A percentile compares a stretch with the other conserved stretches of the same genome.
Evolutionary conservation across 208 protist genomes (phyloP).

Genomic region (Trypanosoma platydactyli): DNA sequence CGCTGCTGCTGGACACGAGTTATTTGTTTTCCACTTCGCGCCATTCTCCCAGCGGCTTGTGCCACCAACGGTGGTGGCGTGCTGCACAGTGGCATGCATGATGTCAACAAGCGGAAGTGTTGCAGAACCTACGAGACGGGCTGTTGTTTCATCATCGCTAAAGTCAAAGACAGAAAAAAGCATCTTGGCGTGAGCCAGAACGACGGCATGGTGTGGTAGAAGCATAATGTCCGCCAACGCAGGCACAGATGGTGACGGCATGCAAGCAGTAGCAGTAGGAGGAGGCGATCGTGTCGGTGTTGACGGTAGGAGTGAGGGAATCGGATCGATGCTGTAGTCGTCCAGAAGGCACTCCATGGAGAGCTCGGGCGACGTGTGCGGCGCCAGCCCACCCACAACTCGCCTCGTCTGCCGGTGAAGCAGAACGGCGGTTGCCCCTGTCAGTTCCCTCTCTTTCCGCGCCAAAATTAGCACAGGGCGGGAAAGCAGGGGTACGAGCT

Average conservation of each 20-base stretch:
- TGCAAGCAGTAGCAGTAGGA: neutral
- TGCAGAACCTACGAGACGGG: conserved; percentile 12
- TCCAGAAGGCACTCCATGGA: conserved; percentile 4
- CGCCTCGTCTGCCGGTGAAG: conserved; percentile 5
- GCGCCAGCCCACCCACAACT: neutral
- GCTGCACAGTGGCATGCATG: conserved; percentile 10
- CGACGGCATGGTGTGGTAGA: conserved; percentile 16
- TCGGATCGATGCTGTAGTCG: conserved; percentile 11
- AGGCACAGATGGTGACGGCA: neutral
- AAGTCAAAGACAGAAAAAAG: conserved; percentile 20
- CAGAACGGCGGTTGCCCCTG: neutral
- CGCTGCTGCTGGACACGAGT: neutral
- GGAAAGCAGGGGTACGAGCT: conserved; percentile 14
- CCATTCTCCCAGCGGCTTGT: neutral
- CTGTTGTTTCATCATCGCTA: neutral
- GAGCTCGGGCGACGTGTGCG: neutral
- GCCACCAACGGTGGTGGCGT: neutral
- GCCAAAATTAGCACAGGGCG: conserved; percentile 5
- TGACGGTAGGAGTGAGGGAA: neutral
- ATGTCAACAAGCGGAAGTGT: conserved; percentile 14
- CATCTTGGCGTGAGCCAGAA: conserved; percentile 24
- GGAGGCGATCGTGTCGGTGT: neutral
- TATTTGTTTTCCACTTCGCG: neutral
- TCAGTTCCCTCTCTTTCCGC: neutral
- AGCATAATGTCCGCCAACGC: conserved; percentile 6